Conservation (phyloP, 768 basidiomycete genomes). For the Lactifluus pinguis region DNA sequence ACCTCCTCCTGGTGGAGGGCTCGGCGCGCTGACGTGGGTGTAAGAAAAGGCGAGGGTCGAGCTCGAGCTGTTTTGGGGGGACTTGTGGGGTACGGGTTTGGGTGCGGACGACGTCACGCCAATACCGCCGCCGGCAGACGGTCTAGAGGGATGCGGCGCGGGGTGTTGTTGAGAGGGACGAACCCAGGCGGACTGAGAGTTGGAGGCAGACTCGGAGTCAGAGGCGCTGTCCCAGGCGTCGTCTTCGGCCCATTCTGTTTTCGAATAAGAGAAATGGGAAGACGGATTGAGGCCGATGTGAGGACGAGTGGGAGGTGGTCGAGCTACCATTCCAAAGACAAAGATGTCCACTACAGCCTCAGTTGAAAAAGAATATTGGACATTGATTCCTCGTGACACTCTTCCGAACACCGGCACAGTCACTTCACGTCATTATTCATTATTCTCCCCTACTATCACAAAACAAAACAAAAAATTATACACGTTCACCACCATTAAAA, state of each 20-base stretch:
- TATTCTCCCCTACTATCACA: no score
- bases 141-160: not conserved
- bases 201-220: constrained; percentile 22
- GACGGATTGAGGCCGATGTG: constrained; percentile 21
- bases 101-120: not conserved
- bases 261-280: constrained; percentile 18
- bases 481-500: constrained; percentile 1
- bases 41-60: constrained; percentile 21
- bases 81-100: constrained; percentile 13
- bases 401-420: no score
- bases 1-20: not conserved
- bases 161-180: constrained; percentile 3
- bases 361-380: no score
- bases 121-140: not conserved
- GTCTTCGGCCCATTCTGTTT: constrained; percentile 26
- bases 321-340: constrained; percentile 12
- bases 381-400: no score
- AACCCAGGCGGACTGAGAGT: constrained; percentile 10
- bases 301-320: constrained; percentile 22
- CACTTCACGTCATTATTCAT: no score
- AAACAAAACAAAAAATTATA: no score
- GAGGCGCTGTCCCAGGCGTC: constrained; percentile 30
- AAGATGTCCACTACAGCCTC: no score
- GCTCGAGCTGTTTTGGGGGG: constrained; percentile 15
- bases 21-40: constrained; percentile 19